Percentiles rank a stretch among this genome's conserved stretches.
These are phyloP conservation scores for Colletotrichum tamarilloi DNA, from an alignment of 2,329 filamentous ascomycete genomes.

Conservation along the genomic window DNA sequence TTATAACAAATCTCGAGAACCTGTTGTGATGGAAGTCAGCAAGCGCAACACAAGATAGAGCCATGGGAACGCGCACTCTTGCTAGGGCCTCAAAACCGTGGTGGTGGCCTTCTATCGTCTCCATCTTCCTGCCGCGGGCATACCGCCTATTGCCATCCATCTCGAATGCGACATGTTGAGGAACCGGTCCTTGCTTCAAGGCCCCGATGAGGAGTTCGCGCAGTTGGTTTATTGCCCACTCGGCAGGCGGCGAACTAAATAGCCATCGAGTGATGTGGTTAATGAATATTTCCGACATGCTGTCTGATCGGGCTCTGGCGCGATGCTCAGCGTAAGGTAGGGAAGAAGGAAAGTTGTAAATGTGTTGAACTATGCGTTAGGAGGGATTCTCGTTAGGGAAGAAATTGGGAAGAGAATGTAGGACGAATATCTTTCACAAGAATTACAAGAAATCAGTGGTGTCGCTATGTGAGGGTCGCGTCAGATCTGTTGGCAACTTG, in stretches of 20 bases:
- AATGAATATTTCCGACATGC: slow-evolving; percentile 66
- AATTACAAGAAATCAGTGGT: slow-evolving; percentile 14
- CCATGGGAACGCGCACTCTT: slow-evolving; percentile 64
- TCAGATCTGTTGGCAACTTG: slow-evolving; percentile 32
- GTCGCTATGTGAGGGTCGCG: slow-evolving; percentile 22
- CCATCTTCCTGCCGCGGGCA: slow-evolving; percentile 89
- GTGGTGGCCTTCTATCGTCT: slow-evolving; percentile 96
- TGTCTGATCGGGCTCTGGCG: slow-evolving; percentile 8
- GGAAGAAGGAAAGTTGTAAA: background rate
- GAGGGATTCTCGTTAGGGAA: background rate
- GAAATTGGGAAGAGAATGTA: background rate
- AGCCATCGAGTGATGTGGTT: slow-evolving; percentile 73
- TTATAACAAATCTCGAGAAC: slow-evolving; percentile 99
- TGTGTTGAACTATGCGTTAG: background rate
- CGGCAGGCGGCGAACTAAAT: slow-evolving; percentile 87
- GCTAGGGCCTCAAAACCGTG: slow-evolving; percentile 95
- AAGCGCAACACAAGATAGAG: background rate
- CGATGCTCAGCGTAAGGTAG: background rate
- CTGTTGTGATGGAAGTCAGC: slow-evolving; percentile 53
- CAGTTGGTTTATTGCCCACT: slow-evolving; percentile 85
- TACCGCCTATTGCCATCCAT: slow-evolving; percentile 99
- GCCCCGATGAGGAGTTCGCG: slow-evolving; percentile 90
- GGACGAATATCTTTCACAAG: background rate
- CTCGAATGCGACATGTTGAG: slow-evolving; percentile 97
- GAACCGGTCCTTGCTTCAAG: slow-evolving; percentile 89